A percentile compares a stretch with the other conserved stretches of the same genome.
phyloP scores from a whole-genome alignment of 306 rosid species.

The Vigna trinervia region DNA sequence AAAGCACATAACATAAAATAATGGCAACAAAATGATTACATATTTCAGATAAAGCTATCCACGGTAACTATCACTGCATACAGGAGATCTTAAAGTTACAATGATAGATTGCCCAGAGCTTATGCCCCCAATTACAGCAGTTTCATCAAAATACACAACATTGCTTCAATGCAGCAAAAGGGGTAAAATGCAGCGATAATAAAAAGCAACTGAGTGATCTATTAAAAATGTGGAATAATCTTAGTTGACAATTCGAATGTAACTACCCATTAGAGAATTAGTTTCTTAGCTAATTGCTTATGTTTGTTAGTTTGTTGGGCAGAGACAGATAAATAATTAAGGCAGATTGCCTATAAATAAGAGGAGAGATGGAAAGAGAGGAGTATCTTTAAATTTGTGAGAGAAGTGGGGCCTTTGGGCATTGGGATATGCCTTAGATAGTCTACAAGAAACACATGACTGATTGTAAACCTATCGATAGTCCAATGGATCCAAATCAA shows the following conservation, averaged over 20 bases:
- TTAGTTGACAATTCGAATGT: background rate
- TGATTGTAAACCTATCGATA: no score
- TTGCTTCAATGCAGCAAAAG: conserved; percentile 8
- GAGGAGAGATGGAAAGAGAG: background rate
- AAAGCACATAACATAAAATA: conserved; percentile 36
- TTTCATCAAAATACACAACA: conserved; percentile 31
- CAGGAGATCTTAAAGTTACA: conserved; percentile 26
- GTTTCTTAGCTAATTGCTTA: background rate
- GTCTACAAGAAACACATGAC: background rate
- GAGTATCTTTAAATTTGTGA: background rate
- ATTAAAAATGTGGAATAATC: background rate
- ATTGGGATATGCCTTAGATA: background rate
- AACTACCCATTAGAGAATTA: background rate
- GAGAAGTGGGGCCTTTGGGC: background rate
- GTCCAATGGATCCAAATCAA: no score
- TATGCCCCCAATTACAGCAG: conserved; percentile 15
- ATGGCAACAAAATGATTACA: conserved; percentile 23
- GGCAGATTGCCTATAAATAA: background rate
- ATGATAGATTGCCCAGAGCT: conserved; percentile 13
- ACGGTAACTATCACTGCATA: conserved; percentile 29
- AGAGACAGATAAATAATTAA: background rate
- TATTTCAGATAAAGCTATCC: conserved; percentile 18
- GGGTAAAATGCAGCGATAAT: conserved; percentile 14
- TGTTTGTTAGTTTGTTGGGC: background rate
- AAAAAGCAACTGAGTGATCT: background rate